phyloP scores from a whole-genome alignment of 192 early-diverging fungal genomes.

The Entophlyctis luteolus region DNA sequence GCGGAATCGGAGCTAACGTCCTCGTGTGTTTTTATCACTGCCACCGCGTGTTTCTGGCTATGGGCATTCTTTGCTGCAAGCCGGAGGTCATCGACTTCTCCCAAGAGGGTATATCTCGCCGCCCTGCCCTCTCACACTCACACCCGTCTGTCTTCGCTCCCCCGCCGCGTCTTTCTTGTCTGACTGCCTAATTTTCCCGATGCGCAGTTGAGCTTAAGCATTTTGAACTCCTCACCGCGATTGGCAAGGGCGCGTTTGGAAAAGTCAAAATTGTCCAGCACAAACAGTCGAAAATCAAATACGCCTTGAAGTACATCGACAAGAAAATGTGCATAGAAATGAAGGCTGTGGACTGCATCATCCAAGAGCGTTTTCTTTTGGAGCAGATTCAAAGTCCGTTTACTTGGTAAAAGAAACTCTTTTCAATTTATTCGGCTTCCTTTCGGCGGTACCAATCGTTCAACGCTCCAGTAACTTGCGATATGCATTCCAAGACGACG shows the following conservation, averaged over 20 bases:
- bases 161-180: no score
- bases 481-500: slow-evolving; percentile 66
- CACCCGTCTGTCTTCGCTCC: no score
- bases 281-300: slow-evolving; percentile 69
- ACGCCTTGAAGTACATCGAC: slow-evolving; percentile 95
- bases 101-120: slow-evolving; percentile 56
- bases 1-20: no score
- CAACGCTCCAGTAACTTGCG: slow-evolving; percentile 39
- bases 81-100: slow-evolving; percentile 68
- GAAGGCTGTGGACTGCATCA: slow-evolving; percentile 81
- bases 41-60: slow-evolving; percentile 8
- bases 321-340: slow-evolving; percentile 84
- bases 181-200: no score
- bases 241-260: slow-evolving; percentile 95
- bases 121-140: no score
- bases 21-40: no score
- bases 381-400: slow-evolving; percentile 82
- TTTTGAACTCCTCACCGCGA: slow-evolving; percentile 83
- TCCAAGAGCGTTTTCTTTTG: slow-evolving; percentile 82
- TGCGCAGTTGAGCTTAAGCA: slow-evolving; percentile 85
- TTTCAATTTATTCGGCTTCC: background rate
- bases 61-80: slow-evolving; percentile 52
- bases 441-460: background rate
- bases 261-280: slow-evolving; percentile 93
- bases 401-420: slow-evolving; percentile 44